Base-by-base conservation (phyloP, 2,329 filamentous ascomycete genomes). In the Diaporthe eres region DNA sequence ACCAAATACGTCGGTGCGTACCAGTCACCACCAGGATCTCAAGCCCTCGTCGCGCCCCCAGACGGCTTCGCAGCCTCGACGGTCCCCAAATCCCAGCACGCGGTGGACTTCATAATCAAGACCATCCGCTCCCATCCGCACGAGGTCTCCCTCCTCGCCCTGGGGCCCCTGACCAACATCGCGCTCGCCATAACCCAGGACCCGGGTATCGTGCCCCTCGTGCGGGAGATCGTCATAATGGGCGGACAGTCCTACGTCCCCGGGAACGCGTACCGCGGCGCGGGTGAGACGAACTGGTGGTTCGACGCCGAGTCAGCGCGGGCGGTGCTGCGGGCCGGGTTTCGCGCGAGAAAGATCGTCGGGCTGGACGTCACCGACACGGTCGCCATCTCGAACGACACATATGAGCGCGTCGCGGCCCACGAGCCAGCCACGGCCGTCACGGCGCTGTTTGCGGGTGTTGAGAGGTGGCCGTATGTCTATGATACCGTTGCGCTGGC, bases 221-320 rank as follows among this genome's bases (percentile, higher is more conserved):
- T 68, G 2, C 22, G 34, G 0, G 15, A 37, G 0, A 0, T 68
- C 2, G 65, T 68, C 3, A 53, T 68, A 3, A 68, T 68, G 65
- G 65, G 65, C 65, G 65, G 65, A n/a, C 65, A 68, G 47, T 2
- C 47, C 5, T 68, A 68, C 13, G 65, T 2, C 5, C 7, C 47
- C 65, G 65, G 65, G 8, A 68, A 68, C 65, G 65, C 65, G 22
- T 68, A 68, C 47, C 65, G 47, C 5, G 65, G 65, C 22, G n/a
- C 31, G 31, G 65, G 47, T 0, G 65, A 68, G 65, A 68, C 47
- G 47, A 68, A 68, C 65, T 68, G 65, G 65, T 68, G 65, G 65
- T 25, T 68, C 47, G 65, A 68, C 47, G 47, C 65, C 34, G 65
- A 68, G 47, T 17, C 65, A 2, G 65, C 65, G 47, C 65, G 65